Conservation (phyloP, 306 rosid genomes). For the Trifolium subterraneum region DNA sequence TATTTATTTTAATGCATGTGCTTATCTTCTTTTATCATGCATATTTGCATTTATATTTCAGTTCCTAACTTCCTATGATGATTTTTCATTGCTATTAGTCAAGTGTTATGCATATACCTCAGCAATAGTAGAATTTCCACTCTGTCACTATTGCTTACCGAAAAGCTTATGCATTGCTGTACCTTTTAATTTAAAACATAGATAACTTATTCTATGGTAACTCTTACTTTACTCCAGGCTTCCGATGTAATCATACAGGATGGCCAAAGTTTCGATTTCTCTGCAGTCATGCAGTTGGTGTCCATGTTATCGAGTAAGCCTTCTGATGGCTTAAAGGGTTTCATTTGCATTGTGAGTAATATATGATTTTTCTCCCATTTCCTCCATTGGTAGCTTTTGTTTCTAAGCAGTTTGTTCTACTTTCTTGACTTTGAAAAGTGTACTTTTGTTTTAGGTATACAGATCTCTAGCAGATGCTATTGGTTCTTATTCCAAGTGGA, state of each 20-base stretch:
- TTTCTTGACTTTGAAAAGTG: conserved; percentile 42
- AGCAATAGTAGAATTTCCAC: conserved; percentile 33
- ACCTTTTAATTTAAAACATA: conserved; percentile 25
- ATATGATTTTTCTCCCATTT: conserved; percentile 30
- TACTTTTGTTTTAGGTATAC: conserved; percentile 67
- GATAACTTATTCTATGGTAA: conserved; percentile 11
- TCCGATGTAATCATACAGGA: conserved; percentile 90
- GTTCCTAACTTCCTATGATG: conserved; percentile 17
- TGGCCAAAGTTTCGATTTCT: conserved; percentile 77
- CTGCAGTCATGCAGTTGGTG: conserved; percentile 88
- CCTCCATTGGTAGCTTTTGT: conserved; percentile 43
- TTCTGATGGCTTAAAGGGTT: conserved; percentile 76
- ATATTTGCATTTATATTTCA: conserved; percentile 18
- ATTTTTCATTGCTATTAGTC: conserved; percentile 20
- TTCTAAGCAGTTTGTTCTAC: conserved; percentile 38
- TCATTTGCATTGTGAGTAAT: conserved; percentile 80
- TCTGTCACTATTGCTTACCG: conserved; percentile 24
- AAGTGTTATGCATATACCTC: conserved; percentile 5
- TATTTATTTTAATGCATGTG: background rate
- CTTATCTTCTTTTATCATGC: conserved; percentile 23
- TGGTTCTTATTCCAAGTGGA: conserved; percentile 90
- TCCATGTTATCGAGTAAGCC: conserved; percentile 74
- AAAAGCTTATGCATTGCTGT: conserved; percentile 33
- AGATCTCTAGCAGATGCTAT: conserved; percentile 89
- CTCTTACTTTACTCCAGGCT: conserved; percentile 64